Base-by-base conservation (phyloP, 2,329 filamentous ascomycete genomes). In the Cucurbitaria berberidis region DNA sequence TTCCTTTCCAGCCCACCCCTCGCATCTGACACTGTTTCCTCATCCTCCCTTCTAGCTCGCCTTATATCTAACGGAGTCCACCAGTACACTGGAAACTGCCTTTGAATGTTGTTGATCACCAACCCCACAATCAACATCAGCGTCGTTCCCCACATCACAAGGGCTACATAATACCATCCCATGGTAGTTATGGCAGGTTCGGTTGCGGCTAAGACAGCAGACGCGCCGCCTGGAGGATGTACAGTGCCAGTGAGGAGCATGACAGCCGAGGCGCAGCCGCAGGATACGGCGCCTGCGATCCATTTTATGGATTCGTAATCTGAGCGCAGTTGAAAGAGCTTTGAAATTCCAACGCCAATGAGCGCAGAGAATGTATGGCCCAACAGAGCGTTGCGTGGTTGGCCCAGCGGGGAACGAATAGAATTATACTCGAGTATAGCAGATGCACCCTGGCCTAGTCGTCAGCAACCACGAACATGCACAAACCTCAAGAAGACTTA, bases 161-260 rank as follows among this genome's bases (percentile, higher is more conserved):
- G 55, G 0, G 73, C 72, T 0, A 80, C 72, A 55, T 76, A 81
- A 32, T 70, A 70, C 79, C 79, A 82, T 2, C 78, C 78, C 72
- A 81, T 73, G 0, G 63, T 69, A 13, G 72, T 76, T 22, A 80
- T 71, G 2, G 67, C 60, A 2, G 74, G 63, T 3, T 76, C 68
- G 3, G 75, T 77, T 5, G 74, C 74, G 1, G 79, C 78, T 21
- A 82, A 63, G 1, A 81, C 72, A 2, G 80, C 79, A 9, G 78
- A 80, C 0, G 80, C 80, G 19, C 80, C 80, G 16, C 79, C 80
- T 7, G 80, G 80, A n/a, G 80, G 80, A 59, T 81, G 79, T 1
- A 80, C 74, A 1, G 78, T 81, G 40, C 77, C 76, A 3, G 79
- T 81, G 29, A 79, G 55, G 6, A 77, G 70, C 80, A 81, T 82